A percentile compares a stretch with the other conserved stretches of the same genome.
phyloP scores from a whole-genome alignment of 352 stramenopile genomes.

The Phytophthora europaea region DNA sequence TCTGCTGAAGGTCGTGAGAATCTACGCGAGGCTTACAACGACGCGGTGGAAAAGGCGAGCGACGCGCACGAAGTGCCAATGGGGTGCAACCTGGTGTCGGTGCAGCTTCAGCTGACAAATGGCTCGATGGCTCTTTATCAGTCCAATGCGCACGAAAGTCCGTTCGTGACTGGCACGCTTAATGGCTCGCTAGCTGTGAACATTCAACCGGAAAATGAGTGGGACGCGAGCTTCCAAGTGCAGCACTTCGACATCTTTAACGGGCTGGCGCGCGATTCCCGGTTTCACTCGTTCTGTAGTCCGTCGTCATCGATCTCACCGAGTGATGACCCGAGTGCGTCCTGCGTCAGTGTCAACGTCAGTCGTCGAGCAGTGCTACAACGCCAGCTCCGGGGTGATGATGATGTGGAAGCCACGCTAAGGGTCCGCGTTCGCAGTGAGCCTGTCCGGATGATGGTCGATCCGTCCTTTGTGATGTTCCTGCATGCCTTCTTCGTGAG shows the following conservation, averaged over 20 bases:
- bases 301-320: constrained; percentile 35
- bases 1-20: constrained; percentile 74
- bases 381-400: constrained; percentile 14
- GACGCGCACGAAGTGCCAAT: constrained; percentile 52
- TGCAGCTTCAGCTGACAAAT: constrained; percentile 71
- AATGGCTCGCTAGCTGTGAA: constrained; percentile 67
- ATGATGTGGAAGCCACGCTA: constrained; percentile 34
- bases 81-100: constrained; percentile 75
- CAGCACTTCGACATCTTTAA: constrained; percentile 81
- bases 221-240: constrained; percentile 67
- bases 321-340: constrained; percentile 20
- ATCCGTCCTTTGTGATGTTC: constrained; percentile 76
- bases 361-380: constrained; percentile 35
- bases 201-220: constrained; percentile 74
- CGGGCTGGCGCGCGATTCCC: constrained; percentile 45
- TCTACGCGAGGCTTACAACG: constrained; percentile 80
- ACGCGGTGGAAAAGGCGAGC: constrained; percentile 67
- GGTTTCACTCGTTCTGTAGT: constrained; percentile 74
- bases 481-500: constrained; percentile 81
- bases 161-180: constrained; percentile 60
- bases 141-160: constrained; percentile 43
- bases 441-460: constrained; percentile 77
- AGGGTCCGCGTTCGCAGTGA: constrained; percentile 63
- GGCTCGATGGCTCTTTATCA: constrained; percentile 69
- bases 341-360: constrained; percentile 68